These are phyloP conservation scores for Aspergillus sclerotioniger DNA, from an alignment of 495 filamentous ascomycete species.

Conservation along the genomic window DNA sequence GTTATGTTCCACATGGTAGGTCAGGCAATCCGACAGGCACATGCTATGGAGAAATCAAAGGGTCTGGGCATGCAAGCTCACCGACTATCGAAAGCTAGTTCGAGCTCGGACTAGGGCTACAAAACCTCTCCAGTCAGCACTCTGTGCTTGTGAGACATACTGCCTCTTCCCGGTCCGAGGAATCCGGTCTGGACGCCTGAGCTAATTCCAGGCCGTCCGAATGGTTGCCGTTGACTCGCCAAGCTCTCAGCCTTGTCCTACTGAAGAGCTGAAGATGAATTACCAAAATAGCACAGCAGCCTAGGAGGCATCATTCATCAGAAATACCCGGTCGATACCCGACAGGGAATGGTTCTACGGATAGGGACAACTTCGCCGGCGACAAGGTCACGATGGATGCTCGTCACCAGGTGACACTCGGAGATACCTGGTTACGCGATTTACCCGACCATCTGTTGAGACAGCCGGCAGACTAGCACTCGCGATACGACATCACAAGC, in stretches of 20 bases:
- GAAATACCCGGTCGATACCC: not conserved
- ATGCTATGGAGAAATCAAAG: not conserved
- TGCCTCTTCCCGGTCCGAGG: not conserved
- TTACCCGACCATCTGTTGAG: not conserved
- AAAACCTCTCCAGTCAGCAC: conserved; percentile 1
- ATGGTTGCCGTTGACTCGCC: not conserved
- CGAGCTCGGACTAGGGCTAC: not conserved
- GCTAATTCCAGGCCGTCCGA: not conserved
- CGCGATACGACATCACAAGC: not conserved
- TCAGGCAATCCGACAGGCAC: not conserved
- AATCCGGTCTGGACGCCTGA: not conserved
- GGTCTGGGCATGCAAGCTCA: not conserved
- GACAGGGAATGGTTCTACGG: not conserved
- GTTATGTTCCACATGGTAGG: not conserved
- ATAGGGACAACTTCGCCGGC: not conserved
- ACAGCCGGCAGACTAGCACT: not conserved
- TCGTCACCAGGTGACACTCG: not conserved
- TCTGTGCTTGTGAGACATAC: conserved; percentile 1
- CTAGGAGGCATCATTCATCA: not conserved
- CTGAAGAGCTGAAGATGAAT: not conserved
- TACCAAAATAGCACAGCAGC: not conserved
- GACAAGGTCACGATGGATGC: not conserved
- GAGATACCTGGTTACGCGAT: not conserved
- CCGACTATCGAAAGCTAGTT: not conserved
- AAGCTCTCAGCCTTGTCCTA: not conserved